Evolutionary conservation across 495 filamentous ascomycete species (phyloP).

Genomic region (Penicillium pulvis): DNA sequence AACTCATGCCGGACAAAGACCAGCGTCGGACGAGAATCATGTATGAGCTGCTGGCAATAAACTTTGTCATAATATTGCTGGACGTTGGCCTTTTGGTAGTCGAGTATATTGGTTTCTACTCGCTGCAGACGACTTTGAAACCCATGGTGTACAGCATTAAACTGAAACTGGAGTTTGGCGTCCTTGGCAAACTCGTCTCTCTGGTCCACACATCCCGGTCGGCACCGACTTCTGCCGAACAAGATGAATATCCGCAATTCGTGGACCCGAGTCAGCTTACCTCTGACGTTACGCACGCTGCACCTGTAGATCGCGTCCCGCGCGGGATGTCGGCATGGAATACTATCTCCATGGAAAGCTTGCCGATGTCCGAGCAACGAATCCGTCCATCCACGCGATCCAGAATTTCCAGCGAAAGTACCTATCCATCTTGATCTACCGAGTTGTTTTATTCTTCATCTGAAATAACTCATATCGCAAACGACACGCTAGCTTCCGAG

Average conservation of each 20-base stretch:
- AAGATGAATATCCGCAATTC: slow-evolving; percentile 40
- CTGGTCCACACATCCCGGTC: slow-evolving; percentile 36
- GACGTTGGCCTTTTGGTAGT: slow-evolving; percentile 57
- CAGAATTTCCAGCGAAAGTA: slow-evolving; percentile 17
- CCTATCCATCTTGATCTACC: slow-evolving; percentile 18
- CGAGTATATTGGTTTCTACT: slow-evolving; percentile 55
- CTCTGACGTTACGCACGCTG: slow-evolving; percentile 41
- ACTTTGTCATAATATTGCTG: slow-evolving; percentile 54
- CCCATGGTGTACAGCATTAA: slow-evolving; percentile 63
- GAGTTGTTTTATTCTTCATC: not conserved
- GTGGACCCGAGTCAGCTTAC: slow-evolving; percentile 42
- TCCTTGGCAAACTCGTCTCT: slow-evolving; percentile 48
- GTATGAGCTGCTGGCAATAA: slow-evolving; percentile 59
- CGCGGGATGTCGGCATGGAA: slow-evolving; percentile 27
- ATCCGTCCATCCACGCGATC: slow-evolving; percentile 25
- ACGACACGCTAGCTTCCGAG: not conserved
- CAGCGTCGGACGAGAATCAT: slow-evolving; percentile 44
- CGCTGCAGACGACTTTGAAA: slow-evolving; percentile 57
- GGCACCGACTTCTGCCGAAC: slow-evolving; percentile 37
- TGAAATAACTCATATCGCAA: not conserved
- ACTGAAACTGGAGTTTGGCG: slow-evolving; percentile 63
- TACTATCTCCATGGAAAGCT: slow-evolving; percentile 37
- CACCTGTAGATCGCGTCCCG: slow-evolving; percentile 22
- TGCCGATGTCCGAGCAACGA: slow-evolving; percentile 31
- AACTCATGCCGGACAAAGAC: slow-evolving; percentile 42